These are phyloP conservation scores for Voacanga thouarsii DNA, from an alignment of 257 asterid genomes.

Conservation along the genomic window DNA sequence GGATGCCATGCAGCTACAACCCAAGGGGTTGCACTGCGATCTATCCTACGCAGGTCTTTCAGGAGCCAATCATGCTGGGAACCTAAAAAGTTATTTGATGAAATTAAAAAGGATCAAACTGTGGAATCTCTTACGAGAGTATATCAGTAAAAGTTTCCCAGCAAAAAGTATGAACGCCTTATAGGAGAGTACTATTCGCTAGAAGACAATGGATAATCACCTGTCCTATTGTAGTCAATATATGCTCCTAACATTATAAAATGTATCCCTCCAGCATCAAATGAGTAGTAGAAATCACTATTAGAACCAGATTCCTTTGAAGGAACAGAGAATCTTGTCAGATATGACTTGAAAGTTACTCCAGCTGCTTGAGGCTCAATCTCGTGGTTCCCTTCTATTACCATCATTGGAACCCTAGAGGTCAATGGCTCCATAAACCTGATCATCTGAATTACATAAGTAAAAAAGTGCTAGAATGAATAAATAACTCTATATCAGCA, in stretches of 20 bases:
- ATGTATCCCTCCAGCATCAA: conserved; percentile 80
- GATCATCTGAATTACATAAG: conserved; percentile 17
- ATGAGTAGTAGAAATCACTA: conserved; percentile 70
- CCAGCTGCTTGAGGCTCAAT: conserved; percentile 69
- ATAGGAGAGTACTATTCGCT: neutral
- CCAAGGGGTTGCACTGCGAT: conserved; percentile 69
- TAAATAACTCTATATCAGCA: neutral
- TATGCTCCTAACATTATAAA: conserved; percentile 84
- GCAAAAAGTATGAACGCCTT: neutral
- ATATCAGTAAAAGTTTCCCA: neutral
- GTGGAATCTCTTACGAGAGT: neutral
- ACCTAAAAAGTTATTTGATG: conserved; percentile 33
- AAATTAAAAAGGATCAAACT: neutral
- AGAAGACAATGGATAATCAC: conserved; percentile 29
- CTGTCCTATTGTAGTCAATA: conserved; percentile 60
- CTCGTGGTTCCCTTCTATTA: conserved; percentile 91
- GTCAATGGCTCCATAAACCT: conserved; percentile 87
- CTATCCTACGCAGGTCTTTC: conserved; percentile 51
- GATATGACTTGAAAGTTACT: conserved; percentile 52
- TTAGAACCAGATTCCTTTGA: conserved; percentile 68
- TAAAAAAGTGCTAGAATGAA: neutral
- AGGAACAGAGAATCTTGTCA: conserved; percentile 70
- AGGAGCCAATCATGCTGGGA: conserved; percentile 74
- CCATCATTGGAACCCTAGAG: conserved; percentile 83
- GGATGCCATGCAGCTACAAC: conserved; percentile 82